Evolutionary conservation across 192 early-diverging fungal species (phyloP).

Genomic region (Phycomyces blakesleeanus): DNA sequence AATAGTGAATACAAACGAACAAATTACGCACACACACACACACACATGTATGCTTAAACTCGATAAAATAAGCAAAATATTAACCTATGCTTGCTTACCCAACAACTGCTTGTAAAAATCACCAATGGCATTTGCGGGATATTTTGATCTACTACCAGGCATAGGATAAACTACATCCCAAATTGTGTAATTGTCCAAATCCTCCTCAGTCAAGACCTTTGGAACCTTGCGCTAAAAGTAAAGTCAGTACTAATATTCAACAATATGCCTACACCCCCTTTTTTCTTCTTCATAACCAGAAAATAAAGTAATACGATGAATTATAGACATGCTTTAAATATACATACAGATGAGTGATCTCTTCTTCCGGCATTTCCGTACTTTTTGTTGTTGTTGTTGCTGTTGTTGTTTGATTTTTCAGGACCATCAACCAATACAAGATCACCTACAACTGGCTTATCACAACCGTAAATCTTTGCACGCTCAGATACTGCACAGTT

Average conservation of each 20-base stretch:
- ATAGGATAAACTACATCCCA: conserved; percentile 91
- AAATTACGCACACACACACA: no score
- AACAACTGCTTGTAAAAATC: conserved; percentile 67
- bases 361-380: conserved; percentile 10
- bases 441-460: conserved; percentile 76
- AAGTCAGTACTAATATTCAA: background rate
- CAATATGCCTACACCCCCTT: background rate
- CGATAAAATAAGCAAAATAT: background rate
- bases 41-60: background rate
- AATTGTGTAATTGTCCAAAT: conserved; percentile 68
- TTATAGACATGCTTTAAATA: no score
- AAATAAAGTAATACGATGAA: no score
- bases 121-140: conserved; percentile 73
- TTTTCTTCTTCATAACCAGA: background rate
- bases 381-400: background rate
- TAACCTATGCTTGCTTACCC: conserved; percentile 32
- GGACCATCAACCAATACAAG: conserved; percentile 54
- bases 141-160: conserved; percentile 75
- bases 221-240: conserved; percentile 23
- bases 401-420: background rate
- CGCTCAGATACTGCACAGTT: conserved; percentile 81
- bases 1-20: background rate
- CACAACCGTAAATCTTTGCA: conserved; percentile 59
- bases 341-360: background rate
- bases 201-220: conserved; percentile 64